These are phyloP conservation scores for Ophiostoma populinum DNA, from an alignment of 2,329 filamentous ascomycete genomes.

Conservation along the genomic window DNA sequence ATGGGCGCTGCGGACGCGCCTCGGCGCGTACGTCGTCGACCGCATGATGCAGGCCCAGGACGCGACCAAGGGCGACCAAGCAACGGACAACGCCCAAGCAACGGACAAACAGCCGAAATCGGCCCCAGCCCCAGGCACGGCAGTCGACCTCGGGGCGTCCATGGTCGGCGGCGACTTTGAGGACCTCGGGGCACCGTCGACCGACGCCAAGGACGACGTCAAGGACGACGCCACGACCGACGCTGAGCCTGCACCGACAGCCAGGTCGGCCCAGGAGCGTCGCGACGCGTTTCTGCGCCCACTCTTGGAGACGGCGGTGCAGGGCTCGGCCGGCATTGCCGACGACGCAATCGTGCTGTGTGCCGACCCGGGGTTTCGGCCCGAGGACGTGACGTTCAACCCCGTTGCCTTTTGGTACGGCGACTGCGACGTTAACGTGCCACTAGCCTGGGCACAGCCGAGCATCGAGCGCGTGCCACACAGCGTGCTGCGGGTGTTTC, in stretches of 20 bases:
- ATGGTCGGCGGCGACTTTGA: conserved; percentile 2
- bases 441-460: conserved; percentile 19
- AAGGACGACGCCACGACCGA: conserved; percentile 1
- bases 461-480: conserved; percentile 20
- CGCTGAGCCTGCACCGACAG: too few relatives aligned
- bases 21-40: conserved; percentile 13
- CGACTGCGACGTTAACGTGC: conserved; percentile 16
- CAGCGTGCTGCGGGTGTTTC: conserved; percentile 17
- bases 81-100: background rate
- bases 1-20: conserved; percentile 11
- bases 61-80: conserved; percentile 20
- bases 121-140: conserved; percentile 9
- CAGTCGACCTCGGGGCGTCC: background rate
- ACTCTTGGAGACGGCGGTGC: conserved; percentile 16
- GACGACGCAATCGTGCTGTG: conserved; percentile 17
- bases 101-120: too few relatives aligned
- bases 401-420: conserved; percentile 19
- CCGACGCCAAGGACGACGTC: background rate
- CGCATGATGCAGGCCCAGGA: conserved; percentile 21
- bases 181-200: conserved; percentile 11
- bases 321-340: conserved; percentile 14
- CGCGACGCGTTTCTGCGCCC: conserved; percentile 16
- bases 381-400: conserved; percentile 15
- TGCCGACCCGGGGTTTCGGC: conserved; percentile 16
- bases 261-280: conserved; percentile 8